Evolutionary conservation across 225 moss, liverwort and hornwort species (phyloP), one percentile per base, ranked within the genome.

Genomic region (Lunularia cruciata): DNA sequence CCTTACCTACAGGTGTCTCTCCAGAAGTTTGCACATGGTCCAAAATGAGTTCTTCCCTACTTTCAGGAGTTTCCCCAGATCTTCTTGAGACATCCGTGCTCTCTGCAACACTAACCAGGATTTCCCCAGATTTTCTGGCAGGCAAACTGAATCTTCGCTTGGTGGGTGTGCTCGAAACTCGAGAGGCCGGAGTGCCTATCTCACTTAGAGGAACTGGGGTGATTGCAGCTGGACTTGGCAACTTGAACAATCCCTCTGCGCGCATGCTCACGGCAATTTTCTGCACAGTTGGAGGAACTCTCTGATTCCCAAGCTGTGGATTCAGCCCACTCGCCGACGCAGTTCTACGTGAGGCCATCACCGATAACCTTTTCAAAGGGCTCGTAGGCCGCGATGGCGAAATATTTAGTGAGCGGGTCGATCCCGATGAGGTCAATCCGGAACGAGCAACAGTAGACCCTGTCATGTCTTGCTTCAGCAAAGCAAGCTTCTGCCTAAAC

Each of bases 281-380:
- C 43, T 81, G 70, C 56, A 77, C 65, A 20, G 52, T 61, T 8
- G 72, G 72, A 7, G 70, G 64, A 2, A 70, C 69, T 28, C 47
- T 47, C 28, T 42, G 61, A 33, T 32, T 18, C 53, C 54, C 63
- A 1, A 63, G 47, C 6, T 63, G 61, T 6, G 73, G 70, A 55
- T 77, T 70, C 31, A 74, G 54, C 28, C 65, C 66, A 43, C 65
- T 55, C 52, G 53, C 59, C 46, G 36, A 46, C 54, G 53, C 73
- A 47, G 51, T 47, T 67, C 73, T 77, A 2, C 73, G 73, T 1
- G 70, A 76, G 22, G 64, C 46, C 23, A 73, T 64, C 49, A 80
- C 72, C 1, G 80, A 76, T 28, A 81, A 65, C 61, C 81, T 76
- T 60, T 81, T 77, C 58, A 77, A 46, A 5, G 81, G 81, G 46